Conservation (phyloP, 202 grass and related monocot species). For the Cymbopogon flexuosus region DNA sequence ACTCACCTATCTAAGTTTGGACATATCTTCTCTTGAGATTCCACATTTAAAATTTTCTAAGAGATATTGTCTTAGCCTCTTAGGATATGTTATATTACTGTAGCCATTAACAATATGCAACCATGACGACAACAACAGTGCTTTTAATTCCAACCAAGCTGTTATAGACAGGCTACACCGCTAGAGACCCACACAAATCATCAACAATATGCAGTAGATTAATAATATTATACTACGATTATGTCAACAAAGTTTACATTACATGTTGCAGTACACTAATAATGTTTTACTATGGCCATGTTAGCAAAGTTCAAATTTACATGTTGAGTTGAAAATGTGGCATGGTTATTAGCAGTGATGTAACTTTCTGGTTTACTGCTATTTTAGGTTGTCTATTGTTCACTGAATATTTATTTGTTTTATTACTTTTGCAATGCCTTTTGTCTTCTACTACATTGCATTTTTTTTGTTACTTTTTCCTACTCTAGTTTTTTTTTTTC, state of each 20-base stretch:
- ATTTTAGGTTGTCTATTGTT: conserved; percentile 5
- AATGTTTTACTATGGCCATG: conserved; percentile 14
- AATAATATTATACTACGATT: conserved; percentile 6
- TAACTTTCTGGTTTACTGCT: conserved; percentile 13
- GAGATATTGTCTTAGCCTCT: background rate
- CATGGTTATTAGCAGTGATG: conserved; percentile 12
- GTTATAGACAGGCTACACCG: background rate
- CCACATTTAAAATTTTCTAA: background rate
- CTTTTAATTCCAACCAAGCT: background rate
- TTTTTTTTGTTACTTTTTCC: conserved; percentile 7
- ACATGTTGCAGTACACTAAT: background rate
- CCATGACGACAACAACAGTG: background rate
- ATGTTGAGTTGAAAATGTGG: background rate
- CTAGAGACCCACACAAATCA: background rate
- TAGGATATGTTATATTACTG: conserved; percentile 1
- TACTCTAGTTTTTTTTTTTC: background rate
- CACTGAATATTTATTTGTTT: background rate
- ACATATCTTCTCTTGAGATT: conserved; percentile 12
- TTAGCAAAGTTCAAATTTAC: background rate
- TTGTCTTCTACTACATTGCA: background rate
- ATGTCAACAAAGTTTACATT: background rate
- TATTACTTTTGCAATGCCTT: background rate
- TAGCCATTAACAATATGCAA: background rate
- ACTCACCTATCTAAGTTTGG: conserved; percentile 19
- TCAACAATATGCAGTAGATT: background rate